These are phyloP conservation scores for Besnoitia besnoiti DNA, from an alignment of 169 alveolate species.

Conservation along the genomic window DNA sequence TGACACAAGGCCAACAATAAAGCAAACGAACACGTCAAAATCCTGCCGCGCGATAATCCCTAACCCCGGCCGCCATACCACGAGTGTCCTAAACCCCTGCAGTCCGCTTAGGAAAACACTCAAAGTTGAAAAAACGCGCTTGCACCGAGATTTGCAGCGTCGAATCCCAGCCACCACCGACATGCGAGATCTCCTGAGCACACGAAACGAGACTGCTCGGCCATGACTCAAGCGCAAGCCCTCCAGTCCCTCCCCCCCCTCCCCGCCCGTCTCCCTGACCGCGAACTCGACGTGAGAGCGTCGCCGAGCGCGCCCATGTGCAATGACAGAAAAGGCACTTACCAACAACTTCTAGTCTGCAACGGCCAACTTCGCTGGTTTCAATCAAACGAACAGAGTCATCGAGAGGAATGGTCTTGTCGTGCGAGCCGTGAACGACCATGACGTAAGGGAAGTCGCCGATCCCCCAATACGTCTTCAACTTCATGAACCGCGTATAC, in stretches of 20 bases:
- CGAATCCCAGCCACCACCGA: no score
- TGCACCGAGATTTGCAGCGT: no score
- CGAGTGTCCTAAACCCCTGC: not conserved
- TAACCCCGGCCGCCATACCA: not conserved
- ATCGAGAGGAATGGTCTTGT: conserved; percentile 69
- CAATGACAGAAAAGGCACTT: not conserved
- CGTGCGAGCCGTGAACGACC: conserved; percentile 71
- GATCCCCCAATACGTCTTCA: conserved; percentile 51
- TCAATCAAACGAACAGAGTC: conserved; percentile 70
- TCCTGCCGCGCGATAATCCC: not conserved
- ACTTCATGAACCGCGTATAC: conserved; percentile 65
- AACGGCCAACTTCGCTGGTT: conserved; percentile 70
- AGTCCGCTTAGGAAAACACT: no score
- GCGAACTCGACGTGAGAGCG: no score
- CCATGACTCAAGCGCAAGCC: no score
- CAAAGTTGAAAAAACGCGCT: no score
- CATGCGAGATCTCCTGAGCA: no score
- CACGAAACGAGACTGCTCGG: no score
- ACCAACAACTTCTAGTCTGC: conserved; percentile 72
- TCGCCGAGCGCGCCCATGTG: no score
- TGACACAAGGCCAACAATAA: not conserved
- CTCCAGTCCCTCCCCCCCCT: no score
- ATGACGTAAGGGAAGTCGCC: conserved; percentile 66
- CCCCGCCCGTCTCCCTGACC: no score
- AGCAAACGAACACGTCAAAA: no score